These are phyloP conservation scores for Crucibulum laeve DNA, from an alignment of 768 basidiomycete genomes.

Conservation along the genomic window DNA sequence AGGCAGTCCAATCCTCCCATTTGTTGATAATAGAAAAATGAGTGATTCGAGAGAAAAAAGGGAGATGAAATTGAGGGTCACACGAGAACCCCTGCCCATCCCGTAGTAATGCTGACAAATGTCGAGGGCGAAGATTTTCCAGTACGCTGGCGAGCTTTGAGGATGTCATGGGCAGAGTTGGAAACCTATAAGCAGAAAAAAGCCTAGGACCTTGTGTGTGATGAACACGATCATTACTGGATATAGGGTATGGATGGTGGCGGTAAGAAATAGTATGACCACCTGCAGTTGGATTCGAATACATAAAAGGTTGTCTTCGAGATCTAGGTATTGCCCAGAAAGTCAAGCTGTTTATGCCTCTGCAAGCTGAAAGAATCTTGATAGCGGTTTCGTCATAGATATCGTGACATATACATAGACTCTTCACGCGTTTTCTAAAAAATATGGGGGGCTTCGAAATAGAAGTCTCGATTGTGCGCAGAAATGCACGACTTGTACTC, in stretches of 20 bases:
- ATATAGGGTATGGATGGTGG: no score
- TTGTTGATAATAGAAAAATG: slow-evolving; percentile 34
- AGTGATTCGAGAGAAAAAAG: slow-evolving; percentile 30
- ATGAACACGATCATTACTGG: no score
- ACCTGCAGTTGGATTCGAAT: not conserved
- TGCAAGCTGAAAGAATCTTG: slow-evolving; percentile 28
- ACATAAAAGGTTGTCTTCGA: not conserved
- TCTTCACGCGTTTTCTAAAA: slow-evolving; percentile 30
- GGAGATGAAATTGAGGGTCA: slow-evolving; percentile 16
- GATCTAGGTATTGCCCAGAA: slow-evolving; percentile 27
- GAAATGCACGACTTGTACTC: slow-evolving; percentile 26
- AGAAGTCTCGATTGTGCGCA: slow-evolving; percentile 32
- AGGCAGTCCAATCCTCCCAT: slow-evolving; percentile 39
- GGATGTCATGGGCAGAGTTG: not conserved
- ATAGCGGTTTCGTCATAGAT: slow-evolving; percentile 23
- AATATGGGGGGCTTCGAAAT: slow-evolving; percentile 24
- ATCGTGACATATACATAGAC: slow-evolving; percentile 31
- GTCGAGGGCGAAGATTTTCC: not conserved
- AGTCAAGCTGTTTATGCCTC: slow-evolving; percentile 27
- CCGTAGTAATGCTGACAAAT: not conserved
- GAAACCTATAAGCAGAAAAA: not conserved
- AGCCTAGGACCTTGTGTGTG: not conserved
- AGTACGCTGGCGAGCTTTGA: not conserved
- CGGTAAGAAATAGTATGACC: not conserved
- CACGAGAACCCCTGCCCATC: not conserved